Evolutionary conservation across 169 alveolate species (phyloP).

Genomic region (Cystoisospora suis): DNA sequence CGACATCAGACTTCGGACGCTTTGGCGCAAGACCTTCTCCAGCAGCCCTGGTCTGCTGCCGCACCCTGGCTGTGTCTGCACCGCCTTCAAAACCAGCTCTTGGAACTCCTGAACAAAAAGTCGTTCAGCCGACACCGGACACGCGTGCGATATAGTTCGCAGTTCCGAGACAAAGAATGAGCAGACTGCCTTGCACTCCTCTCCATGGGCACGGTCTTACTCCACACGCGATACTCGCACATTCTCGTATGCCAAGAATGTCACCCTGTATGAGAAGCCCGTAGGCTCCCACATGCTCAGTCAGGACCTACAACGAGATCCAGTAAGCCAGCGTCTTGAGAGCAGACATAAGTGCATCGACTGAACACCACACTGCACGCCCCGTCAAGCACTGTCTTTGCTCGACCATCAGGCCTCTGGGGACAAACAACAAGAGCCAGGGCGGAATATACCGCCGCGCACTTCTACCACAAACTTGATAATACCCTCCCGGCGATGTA

Average conservation of each 20-base stretch:
- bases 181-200: neutral
- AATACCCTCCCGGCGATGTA: no score
- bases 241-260: neutral
- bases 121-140: neutral
- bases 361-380: no score
- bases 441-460: no score
- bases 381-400: no score
- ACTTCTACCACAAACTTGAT: no score
- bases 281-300: neutral
- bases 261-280: neutral
- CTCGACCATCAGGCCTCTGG: no score
- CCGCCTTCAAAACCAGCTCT: neutral
- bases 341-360: no score
- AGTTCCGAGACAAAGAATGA: neutral
- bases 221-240: neutral
- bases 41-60: neutral
- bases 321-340: no score
- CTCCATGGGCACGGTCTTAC: neutral
- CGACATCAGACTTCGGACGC: conserved; percentile 10
- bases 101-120: conserved; percentile 21
- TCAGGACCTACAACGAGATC: no score
- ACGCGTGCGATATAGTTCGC: neutral
- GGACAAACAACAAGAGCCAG: no score
- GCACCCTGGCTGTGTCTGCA: neutral
- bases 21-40: neutral